A percentile compares a stretch with the other conserved stretches of the same genome.
Evolutionary conservation across 805 yeast genomes (phyloP).

Genomic region (Metschnikowia rubicola): DNA sequence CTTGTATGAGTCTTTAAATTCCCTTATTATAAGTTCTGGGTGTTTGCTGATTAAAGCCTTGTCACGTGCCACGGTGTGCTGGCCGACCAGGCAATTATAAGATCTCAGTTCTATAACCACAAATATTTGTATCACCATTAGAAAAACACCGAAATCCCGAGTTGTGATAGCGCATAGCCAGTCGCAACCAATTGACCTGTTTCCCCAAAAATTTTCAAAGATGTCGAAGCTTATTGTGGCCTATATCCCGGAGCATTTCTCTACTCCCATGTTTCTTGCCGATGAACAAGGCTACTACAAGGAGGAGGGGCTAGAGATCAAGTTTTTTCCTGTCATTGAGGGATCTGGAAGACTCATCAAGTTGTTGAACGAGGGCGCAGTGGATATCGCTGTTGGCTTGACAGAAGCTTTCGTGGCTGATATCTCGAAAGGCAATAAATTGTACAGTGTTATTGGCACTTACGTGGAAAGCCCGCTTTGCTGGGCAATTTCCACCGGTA

Average conservation of each 20-base stretch:
- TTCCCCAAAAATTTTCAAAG: not conserved
- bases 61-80: no score
- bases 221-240: constrained; percentile 51
- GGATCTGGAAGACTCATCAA: constrained; percentile 88
- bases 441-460: constrained; percentile 70
- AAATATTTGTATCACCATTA: no score
- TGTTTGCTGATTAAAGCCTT: no score
- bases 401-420: constrained; percentile 91
- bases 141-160: no score
- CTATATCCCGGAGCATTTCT: constrained; percentile 87
- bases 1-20: no score
- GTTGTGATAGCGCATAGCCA: no score
- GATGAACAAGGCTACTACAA: constrained; percentile 52
- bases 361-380: constrained; percentile 56
- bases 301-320: constrained; percentile 49
- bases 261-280: constrained; percentile 82
- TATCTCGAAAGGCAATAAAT: constrained; percentile 62
- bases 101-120: no score
- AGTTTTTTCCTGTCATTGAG: constrained; percentile 68
- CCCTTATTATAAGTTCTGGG: no score
- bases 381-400: constrained; percentile 82
- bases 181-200: no score
- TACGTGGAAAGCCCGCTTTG: constrained; percentile 84
- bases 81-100: no score
- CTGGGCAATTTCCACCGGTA: constrained; percentile 88